phyloP scores from a whole-genome alignment of 495 filamentous ascomycete genomes.

The Sordaria brevicollis region DNA sequence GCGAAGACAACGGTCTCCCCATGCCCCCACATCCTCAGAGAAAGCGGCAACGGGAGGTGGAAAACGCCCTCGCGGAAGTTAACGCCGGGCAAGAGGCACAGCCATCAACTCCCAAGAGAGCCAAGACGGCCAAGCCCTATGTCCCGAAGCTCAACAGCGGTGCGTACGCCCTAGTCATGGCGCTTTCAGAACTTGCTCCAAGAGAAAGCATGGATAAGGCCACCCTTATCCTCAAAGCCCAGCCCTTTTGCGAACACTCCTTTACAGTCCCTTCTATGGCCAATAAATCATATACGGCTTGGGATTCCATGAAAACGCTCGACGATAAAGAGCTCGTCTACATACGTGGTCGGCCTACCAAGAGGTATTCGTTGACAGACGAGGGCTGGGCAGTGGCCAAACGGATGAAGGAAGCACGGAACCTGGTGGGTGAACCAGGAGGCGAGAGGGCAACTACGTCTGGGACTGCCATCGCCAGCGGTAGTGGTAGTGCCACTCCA shows the following conservation, averaged over 20 bases:
- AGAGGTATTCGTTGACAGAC: slow-evolving; percentile 63
- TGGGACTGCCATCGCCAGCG: not conserved
- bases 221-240: slow-evolving; percentile 58
- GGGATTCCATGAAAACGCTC: slow-evolving; percentile 77
- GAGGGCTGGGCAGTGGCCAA: slow-evolving; percentile 72
- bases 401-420: slow-evolving; percentile 45
- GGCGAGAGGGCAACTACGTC: no score
- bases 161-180: slow-evolving; percentile 63
- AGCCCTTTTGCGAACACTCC: slow-evolving; percentile 63
- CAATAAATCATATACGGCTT: slow-evolving; percentile 67
- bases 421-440: not conserved
- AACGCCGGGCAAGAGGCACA: slow-evolving; percentile 19
- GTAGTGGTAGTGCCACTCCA: not conserved
- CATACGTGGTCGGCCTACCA: slow-evolving; percentile 55
- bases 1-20: slow-evolving; percentile 56
- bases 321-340: slow-evolving; percentile 66
- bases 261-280: slow-evolving; percentile 60
- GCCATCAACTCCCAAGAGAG: slow-evolving; percentile 51
- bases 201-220: slow-evolving; percentile 52
- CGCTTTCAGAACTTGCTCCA: slow-evolving; percentile 47
- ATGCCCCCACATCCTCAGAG: slow-evolving; percentile 50
- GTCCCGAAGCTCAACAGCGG: slow-evolving; percentile 64
- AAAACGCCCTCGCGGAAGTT: slow-evolving; percentile 10
- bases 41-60: slow-evolving; percentile 15
- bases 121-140: slow-evolving; percentile 56